Evolutionary conservation across 352 stramenopile species (phyloP).

Genomic region (Hyaloperonospora arabidopsidis): DNA sequence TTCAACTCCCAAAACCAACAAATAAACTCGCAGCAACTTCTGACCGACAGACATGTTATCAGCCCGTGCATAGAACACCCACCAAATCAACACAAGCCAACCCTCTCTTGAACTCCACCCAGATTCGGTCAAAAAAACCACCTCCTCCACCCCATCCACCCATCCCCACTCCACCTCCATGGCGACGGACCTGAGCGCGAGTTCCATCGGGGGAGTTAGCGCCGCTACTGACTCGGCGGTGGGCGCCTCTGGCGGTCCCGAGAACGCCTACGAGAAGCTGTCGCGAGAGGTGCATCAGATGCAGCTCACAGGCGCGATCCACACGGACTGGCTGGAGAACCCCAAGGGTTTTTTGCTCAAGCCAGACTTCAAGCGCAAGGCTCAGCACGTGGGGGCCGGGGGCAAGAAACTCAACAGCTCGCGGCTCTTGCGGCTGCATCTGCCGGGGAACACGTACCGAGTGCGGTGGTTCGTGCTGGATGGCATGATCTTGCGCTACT

Average conservation of each 20-base stretch:
- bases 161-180: slow-evolving; percentile 3
- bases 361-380: slow-evolving; percentile 83
- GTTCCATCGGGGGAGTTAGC: slow-evolving; percentile 34
- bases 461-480: slow-evolving; percentile 85
- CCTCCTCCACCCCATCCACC: background rate
- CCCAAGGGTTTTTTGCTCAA: slow-evolving; percentile 84
- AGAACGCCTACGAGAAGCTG: slow-evolving; percentile 87
- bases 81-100: no score
- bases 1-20: no score
- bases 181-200: slow-evolving; percentile 47
- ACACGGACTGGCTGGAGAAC: slow-evolving; percentile 87
- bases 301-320: slow-evolving; percentile 83
- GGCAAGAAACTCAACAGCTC: slow-evolving; percentile 83
- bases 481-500: slow-evolving; percentile 85
- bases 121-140: no score
- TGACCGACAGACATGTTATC: no score
- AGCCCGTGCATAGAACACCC: no score
- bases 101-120: no score
- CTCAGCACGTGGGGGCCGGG: slow-evolving; percentile 75
- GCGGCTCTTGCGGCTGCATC: slow-evolving; percentile 62
- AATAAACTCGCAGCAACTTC: no score
- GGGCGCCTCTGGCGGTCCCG: slow-evolving; percentile 27
- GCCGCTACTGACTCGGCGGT: slow-evolving; percentile 13
- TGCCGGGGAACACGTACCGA: slow-evolving; percentile 74
- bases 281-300: slow-evolving; percentile 86